These are phyloP conservation scores for Neurospora sp. DNA, from an alignment of 495 filamentous ascomycete species.

Conservation along the genomic window DNA sequence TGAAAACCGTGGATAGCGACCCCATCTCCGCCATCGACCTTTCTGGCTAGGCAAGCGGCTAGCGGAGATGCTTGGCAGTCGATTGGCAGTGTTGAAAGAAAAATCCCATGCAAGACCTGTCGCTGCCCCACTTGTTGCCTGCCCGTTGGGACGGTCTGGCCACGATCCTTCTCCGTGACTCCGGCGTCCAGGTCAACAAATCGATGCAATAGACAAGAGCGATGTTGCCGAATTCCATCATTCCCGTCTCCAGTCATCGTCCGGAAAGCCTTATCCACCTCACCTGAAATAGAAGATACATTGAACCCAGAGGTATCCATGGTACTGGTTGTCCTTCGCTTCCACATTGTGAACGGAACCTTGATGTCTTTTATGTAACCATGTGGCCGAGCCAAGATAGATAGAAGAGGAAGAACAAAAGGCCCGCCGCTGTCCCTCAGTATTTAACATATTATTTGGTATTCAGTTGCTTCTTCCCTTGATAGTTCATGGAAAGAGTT, in stretches of 20 bases:
- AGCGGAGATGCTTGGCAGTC: neutral
- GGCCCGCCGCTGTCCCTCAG: neutral
- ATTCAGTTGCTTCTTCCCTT: neutral
- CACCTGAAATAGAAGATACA: neutral
- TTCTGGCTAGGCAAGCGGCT: neutral
- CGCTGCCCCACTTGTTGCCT: neutral
- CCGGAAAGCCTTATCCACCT: neutral
- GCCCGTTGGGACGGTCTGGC: neutral
- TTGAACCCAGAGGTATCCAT: neutral
- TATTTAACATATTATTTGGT: neutral
- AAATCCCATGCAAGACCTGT: neutral
- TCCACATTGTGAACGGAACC: neutral
- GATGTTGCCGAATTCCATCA: neutral
- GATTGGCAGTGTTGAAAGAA: neutral
- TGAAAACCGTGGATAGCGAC: neutral
- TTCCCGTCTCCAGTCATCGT: neutral
- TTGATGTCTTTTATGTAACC: neutral
- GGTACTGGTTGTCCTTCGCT: neutral
- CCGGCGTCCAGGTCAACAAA: neutral
- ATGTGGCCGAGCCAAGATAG: neutral
- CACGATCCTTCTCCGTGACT: neutral
- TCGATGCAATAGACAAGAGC: neutral
- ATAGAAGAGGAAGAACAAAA: neutral
- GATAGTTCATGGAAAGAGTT: neutral
- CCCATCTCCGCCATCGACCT: neutral